Percentiles rank a stretch among this genome's conserved stretches.
phyloP scores from a whole-genome alignment of 2,329 filamentous ascomycete genomes.

The Pestalotiopsis sp. region DNA sequence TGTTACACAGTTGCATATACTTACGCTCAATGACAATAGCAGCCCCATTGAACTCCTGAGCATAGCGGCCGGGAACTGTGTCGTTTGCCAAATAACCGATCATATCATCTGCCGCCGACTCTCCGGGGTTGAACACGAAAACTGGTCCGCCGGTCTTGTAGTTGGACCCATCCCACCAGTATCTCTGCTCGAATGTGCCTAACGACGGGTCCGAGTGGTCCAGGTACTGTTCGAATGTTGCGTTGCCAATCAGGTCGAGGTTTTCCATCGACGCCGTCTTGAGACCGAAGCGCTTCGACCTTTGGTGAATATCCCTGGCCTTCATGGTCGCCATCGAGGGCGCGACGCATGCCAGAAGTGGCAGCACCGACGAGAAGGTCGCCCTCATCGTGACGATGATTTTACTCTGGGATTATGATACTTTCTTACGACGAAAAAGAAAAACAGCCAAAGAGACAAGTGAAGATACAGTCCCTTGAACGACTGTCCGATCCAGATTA shows the following conservation, averaged over 20 bases:
- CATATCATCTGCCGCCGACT: conserved; percentile 16
- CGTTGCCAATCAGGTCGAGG: conserved; percentile 15
- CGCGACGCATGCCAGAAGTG: conserved; percentile 2
- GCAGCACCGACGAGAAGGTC: not conserved
- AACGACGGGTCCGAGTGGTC: conserved; percentile 15
- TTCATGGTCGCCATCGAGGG: not conserved
- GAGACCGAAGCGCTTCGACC: conserved; percentile 3
- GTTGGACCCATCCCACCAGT: conserved; percentile 21
- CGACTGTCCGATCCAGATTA: not conserved
- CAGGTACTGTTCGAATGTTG: conserved; percentile 17
- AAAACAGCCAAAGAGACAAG: not conserved
- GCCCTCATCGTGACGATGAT: conserved; percentile 3
- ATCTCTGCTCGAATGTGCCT: conserved; percentile 23
- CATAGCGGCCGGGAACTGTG: conserved; percentile 22
- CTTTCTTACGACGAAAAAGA: not conserved
- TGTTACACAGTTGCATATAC: not conserved
- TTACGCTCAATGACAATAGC: conserved; percentile 23
- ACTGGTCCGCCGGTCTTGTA: conserved; percentile 19
- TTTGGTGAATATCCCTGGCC: conserved; percentile 4
- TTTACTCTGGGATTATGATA: not conserved
- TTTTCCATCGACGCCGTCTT: not conserved
- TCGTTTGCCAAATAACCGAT: conserved; percentile 18
- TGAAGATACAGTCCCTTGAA: not conserved
- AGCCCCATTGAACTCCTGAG: conserved; percentile 21
- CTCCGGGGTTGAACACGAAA: conserved; percentile 25